phyloP scores from a whole-genome alignment of 176 grass and related monocot genomes.

The Bromus sterilis region DNA sequence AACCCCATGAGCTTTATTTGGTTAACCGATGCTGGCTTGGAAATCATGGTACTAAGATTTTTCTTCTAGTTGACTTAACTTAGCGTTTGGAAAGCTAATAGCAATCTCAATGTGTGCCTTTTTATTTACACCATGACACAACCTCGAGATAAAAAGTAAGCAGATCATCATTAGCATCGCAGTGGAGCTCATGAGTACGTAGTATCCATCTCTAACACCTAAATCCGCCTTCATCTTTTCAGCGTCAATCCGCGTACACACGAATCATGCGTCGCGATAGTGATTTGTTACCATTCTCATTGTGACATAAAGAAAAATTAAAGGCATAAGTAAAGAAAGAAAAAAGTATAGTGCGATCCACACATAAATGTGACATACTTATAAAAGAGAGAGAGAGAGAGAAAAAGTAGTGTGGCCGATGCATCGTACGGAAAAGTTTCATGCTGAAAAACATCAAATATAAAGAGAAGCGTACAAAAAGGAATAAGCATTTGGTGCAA shows the following conservation, averaged over 20 bases:
- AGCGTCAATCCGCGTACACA: not conserved
- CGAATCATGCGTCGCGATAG: not conserved
- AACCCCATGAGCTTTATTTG: not conserved
- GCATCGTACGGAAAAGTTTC: not conserved
- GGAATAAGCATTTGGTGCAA: not conserved
- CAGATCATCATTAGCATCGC: not conserved
- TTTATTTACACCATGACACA: not conserved
- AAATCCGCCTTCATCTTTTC: not conserved
- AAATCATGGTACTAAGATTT: not conserved
- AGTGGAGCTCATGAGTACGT: not conserved
- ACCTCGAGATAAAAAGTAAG: not conserved
- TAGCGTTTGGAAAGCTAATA: not conserved
- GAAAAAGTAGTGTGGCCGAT: not conserved
- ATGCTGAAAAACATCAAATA: not conserved
- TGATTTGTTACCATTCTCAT: not conserved
- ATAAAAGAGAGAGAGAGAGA: not conserved
- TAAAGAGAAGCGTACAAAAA: not conserved
- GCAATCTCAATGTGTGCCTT: not conserved
- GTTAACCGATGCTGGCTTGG: not conserved
- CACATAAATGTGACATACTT: not conserved
- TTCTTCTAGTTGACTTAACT: not conserved
- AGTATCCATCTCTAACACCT: not conserved
- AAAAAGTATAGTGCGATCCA: not conserved
- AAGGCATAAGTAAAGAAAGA: too few species aligned
- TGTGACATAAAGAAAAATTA: not conserved